Evolutionary conservation across 2,329 filamentous ascomycete species (phyloP), one percentile per base, ranked within the genome.

Genomic region (Trichoderma harzianum): DNA sequence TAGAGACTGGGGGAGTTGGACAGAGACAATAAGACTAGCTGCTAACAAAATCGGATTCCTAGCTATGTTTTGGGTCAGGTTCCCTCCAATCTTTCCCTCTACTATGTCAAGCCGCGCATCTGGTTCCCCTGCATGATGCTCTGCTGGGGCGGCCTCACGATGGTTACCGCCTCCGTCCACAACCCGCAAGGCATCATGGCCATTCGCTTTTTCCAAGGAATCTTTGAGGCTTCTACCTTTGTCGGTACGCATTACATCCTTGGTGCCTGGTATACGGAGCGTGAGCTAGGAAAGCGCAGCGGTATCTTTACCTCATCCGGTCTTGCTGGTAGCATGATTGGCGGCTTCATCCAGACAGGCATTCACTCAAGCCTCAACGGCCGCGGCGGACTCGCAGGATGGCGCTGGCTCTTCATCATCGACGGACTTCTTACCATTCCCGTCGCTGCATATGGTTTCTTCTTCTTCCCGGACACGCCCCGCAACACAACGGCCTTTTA

Each of bases 381-480:
- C 2, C 81, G 82, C 2, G 80, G 80, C 24, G 91, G 90, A 0
- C 80, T 92, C 1, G 86, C 83, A 0, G 90, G 90, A 7, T 93
- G 90, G 90, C 83, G 89, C 3, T 92, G 89, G 90, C 83, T 92
- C 0, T 93, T 93, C 79, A 90, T 93, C 51, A 87, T 93, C 11
- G 91, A 93, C 77, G 91, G 91, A 1, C 82, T 86, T 1, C 84
- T 83, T 2, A 82, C 81, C 4, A 74, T 82, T 2, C 79, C 80
- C 1, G 75, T 83, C 7, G 81, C 80, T 2, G 18, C 81, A 0
- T 80, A 79, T 12, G 80, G 80, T 16, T 77, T 79, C 75, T 68
- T 81, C 30, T 75, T 82, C 55, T 82, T 83, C 60, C 81, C 81
- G 1, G 80, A 82, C 21, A 87, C 72, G 77, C 87, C 80, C 0